A percentile compares a stretch with the other conserved stretches of the same genome.
These are phyloP conservation scores for Tylopilus subfusipes DNA, from an alignment of 768 basidiomycete species.

Conservation along the genomic window DNA sequence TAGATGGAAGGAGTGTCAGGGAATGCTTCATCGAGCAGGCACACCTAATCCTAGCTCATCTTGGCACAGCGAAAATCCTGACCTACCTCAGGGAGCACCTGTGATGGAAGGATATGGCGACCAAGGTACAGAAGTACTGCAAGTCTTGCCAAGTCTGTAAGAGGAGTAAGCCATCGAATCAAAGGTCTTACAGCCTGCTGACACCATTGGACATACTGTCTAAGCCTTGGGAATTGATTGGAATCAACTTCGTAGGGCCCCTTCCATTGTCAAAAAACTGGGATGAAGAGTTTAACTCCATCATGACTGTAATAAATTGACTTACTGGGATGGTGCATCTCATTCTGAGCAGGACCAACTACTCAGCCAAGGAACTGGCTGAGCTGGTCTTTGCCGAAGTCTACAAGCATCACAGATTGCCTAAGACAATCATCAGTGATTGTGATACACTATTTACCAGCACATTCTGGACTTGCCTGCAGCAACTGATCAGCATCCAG, in stretches of 20 bases:
- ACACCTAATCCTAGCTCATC: conserved; percentile 39
- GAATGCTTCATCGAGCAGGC: conserved; percentile 38
- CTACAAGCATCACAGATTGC: conserved; percentile 12
- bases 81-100: conserved; percentile 6
- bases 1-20: conserved; percentile 12
- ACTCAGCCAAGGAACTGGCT: too few species aligned
- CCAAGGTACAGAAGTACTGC: conserved; percentile 15
- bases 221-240: conserved; percentile 20
- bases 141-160: background rate
- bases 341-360: background rate
- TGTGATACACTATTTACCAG: conserved; percentile 20
- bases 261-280: conserved; percentile 24
- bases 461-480: background rate
- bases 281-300: conserved; percentile 20
- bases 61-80: conserved; percentile 35
- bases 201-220: conserved; percentile 25
- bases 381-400: too few species aligned
- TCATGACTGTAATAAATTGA: conserved; percentile 23
- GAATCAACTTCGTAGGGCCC: conserved; percentile 36
- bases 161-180: conserved; percentile 17
- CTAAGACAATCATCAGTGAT: conserved; percentile 19
- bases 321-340: conserved; percentile 26
- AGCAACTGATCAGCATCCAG: too few species aligned
- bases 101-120: conserved; percentile 37
- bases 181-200: conserved; percentile 27